Evolutionary conservation across 169 alveolate genomes (phyloP), one percentile per base, ranked within the genome.

Genomic region (Theileria equi): DNA sequence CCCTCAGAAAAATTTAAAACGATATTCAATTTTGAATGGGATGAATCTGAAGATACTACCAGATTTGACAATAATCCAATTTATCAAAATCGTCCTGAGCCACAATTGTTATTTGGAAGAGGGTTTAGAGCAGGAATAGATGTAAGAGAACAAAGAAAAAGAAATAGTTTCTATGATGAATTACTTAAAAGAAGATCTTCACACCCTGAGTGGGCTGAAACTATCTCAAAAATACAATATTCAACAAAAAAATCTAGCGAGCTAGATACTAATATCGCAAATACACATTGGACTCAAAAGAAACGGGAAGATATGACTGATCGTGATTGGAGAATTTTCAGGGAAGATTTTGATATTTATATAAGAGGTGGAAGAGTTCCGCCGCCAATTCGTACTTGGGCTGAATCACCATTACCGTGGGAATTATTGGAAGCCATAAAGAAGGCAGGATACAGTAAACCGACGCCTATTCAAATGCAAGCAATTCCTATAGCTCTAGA

Each of bases 401-500:
- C 88, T 23, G 97, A 93, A 52, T 81, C 95, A 6, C 72, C 65
- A 11, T 64, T 91, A 49, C 90, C 94, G 3, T 47, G 64, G 69
- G 95, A 88, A 59, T 48, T 87, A 26, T 49, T 88, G 63, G 80
- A 88, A 69, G 89, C 94, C 21, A 71, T 90, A 25, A 79, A 88
- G 50, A 73, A 74, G 90, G 89, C 81, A 43, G 84, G 82, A 10
- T 91, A 84, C 76, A 88, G 57, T 31, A 71, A 84, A 23, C 99
- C 99, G 0, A 95, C 98, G 29, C 96, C 98, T n/a, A 96, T 96
- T 25, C 95, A 95, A 61, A 95, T 96, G 99, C 97, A 95, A 69
- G 95, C 97, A 2, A 92, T 96, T 26, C 98, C 99, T 5, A 91
- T 95, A 10, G 98, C 96, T 0, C 71, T 94, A 31, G 91, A 91